Evolutionary conservation across 768 basidiomycete species (phyloP), one percentile per base, ranked within the genome.

Genomic region (Gyrodon lividus): DNA sequence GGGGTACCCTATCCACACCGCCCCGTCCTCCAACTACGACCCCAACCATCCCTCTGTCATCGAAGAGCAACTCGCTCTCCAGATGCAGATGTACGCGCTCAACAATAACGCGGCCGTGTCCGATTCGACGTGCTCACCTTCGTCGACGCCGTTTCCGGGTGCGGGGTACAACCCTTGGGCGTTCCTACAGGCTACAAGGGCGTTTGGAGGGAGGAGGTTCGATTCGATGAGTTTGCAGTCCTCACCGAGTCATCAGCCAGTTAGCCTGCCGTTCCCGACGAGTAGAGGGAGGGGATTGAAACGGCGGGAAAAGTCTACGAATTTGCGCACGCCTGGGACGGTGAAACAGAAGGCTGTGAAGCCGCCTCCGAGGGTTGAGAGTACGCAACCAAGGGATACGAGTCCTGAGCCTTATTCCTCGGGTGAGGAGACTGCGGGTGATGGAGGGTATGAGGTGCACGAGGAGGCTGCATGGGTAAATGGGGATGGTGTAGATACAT

Each of bases 351-450:
- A 74, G 46, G 30, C 8, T 46, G 69, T 83, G 31, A 83, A 83
- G 61, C 85, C 83, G 1, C 89, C 89, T 1, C 87, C 86, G 9
- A 76, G 89, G 12, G 89, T 91, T 16, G 86, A 89, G 59, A 90
- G 87, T 59, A 92, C 89, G 0, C 87, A 90, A 59, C 88, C 89
- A 6, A 72, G 88, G 37, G 89, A 91, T 57, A 90, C 88, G 10
- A 89, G 84, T 55, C 88, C 87, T 0, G 89, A 90, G 70, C 77
- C 80, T 40, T 85, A 83, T 9, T 83, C 84, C 0, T 84, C 81
- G 16, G 87, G 87, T 1, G 89, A 91, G 63, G 87, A 89, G 67
- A 89, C 86, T 1, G 87, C 87, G 1, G 89, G 87, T 0, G 89
- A 89, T 61, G 80, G 71, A 6, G 64, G 61, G 16, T 72, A 69